A percentile compares a stretch with the other conserved stretches of the same genome.
phyloP scores from a whole-genome alignment of 257 asterid genomes.

The Vinca minor region DNA sequence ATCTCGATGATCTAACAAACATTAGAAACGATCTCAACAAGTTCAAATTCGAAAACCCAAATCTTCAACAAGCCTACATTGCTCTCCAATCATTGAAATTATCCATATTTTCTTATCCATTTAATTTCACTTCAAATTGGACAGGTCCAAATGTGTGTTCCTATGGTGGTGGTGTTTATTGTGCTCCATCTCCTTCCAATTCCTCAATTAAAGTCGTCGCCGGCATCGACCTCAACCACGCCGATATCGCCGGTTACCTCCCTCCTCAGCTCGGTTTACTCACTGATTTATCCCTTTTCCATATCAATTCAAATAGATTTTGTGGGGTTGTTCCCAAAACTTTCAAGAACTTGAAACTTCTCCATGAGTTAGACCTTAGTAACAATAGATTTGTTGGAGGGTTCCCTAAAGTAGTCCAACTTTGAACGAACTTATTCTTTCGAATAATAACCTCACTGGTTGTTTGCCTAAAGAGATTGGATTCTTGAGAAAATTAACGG shows the following conservation, averaged over 20 bases:
- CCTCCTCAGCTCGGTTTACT: slow-evolving; percentile 44
- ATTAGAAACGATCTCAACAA: slow-evolving; percentile 15
- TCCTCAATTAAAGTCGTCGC: too few species aligned
- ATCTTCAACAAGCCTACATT: slow-evolving; percentile 16
- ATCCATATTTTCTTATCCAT: too few species aligned
- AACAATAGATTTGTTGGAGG: slow-evolving; percentile 66
- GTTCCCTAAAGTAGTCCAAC: slow-evolving; percentile 54
- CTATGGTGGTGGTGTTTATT: too few species aligned
- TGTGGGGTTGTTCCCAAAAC: slow-evolving; percentile 52
- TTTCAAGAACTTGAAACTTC: slow-evolving; percentile 34
- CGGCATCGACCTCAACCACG: too few species aligned
- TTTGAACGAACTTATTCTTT: slow-evolving; percentile 41
- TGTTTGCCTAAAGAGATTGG: slow-evolving; percentile 61
- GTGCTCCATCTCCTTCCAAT: too few species aligned
- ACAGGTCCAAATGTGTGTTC: too few species aligned
- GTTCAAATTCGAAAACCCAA: slow-evolving; percentile 41
- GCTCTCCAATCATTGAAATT: slow-evolving; percentile 62
- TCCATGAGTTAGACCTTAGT: slow-evolving; percentile 56
- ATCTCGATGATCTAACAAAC: slow-evolving; percentile 12
- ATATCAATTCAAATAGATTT: slow-evolving; percentile 59
- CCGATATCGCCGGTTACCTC: too few species aligned
- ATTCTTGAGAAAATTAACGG: slow-evolving; percentile 38
- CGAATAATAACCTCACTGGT: slow-evolving; percentile 61
- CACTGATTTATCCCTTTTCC: slow-evolving; percentile 56
- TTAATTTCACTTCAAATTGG: too few species aligned